phyloP scores from a whole-genome alignment of 129 eudicot genomes.

The Dittrichia graveolens region DNA sequence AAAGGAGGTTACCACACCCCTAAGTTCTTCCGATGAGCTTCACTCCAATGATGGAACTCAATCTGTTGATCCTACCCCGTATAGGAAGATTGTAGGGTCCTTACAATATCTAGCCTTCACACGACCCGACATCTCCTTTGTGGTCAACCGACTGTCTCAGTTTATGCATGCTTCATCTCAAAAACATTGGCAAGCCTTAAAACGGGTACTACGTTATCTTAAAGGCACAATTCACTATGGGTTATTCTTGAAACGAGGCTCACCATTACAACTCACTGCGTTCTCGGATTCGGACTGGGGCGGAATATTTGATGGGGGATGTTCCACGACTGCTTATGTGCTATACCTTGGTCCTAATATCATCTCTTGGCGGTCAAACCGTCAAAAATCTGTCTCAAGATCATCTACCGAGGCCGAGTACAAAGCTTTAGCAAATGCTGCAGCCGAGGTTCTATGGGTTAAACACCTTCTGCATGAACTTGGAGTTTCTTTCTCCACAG shows the following conservation, averaged over 20 bases:
- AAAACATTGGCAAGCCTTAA: background rate
- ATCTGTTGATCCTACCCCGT: too few species aligned
- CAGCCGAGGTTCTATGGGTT: background rate
- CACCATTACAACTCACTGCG: background rate
- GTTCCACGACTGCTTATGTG: background rate
- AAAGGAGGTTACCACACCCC: too few species aligned
- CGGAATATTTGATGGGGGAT: background rate
- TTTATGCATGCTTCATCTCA: background rate
- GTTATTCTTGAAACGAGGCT: background rate
- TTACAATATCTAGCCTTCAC: too few species aligned
- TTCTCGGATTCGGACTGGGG: background rate
- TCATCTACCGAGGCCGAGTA: background rate
- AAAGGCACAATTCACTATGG: background rate
- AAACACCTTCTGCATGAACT: background rate
- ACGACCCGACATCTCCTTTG: too few species aligned
- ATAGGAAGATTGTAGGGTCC: too few species aligned
- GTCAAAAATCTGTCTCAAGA: background rate
- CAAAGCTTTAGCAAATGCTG: background rate
- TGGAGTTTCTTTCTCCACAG: background rate
- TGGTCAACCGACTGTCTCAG: background rate
- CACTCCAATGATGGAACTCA: too few species aligned
- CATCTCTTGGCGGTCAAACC: background rate
- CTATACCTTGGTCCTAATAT: background rate
- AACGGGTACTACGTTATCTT: background rate
- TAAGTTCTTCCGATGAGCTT: background rate